phyloP scores from a whole-genome alignment of 208 protist genomes.

The Sergeia podlipaevii region DNA sequence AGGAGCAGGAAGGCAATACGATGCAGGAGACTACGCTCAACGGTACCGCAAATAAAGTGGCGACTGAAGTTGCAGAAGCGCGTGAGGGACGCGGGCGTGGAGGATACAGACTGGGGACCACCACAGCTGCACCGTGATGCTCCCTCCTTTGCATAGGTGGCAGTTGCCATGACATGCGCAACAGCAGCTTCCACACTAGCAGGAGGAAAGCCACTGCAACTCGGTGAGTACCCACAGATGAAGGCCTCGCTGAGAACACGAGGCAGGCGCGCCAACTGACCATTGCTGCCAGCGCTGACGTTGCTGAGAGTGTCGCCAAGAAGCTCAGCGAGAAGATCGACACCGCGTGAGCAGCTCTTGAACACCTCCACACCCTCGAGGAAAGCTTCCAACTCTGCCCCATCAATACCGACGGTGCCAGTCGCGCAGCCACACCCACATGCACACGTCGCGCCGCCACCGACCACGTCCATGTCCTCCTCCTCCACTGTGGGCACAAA shows the following conservation, averaged over 20 bases:
- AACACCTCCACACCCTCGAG: slow-evolving; percentile 27
- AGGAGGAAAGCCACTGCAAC: too few species aligned
- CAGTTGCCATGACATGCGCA: too few species aligned
- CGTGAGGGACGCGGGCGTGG: background rate
- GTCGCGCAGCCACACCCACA: background rate
- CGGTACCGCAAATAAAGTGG: slow-evolving; percentile 52
- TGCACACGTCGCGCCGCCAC: background rate
- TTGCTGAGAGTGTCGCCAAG: slow-evolving; percentile 25
- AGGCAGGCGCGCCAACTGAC: slow-evolving; percentile 23
- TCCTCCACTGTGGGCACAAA: slow-evolving; percentile 8
- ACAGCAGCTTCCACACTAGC: too few species aligned
- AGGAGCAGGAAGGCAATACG: slow-evolving; percentile 48
- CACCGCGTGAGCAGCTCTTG: slow-evolving; percentile 19
- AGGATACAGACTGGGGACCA: background rate
- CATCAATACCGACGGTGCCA: background rate
- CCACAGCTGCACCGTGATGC: background rate
- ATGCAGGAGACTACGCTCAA: slow-evolving; percentile 48
- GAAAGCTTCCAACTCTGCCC: slow-evolving; percentile 11
- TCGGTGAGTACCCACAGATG: slow-evolving; percentile 47
- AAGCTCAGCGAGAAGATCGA: slow-evolving; percentile 23
- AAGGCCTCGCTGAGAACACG: slow-evolving; percentile 54
- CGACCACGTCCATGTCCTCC: background rate
- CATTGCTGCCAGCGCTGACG: background rate
- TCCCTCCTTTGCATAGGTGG: too few species aligned
- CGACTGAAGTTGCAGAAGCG: slow-evolving; percentile 65